A percentile compares a stretch with the other conserved stretches of the same genome.
Evolutionary conservation across 169 alveolate species (phyloP).

Genomic region (Cryptosporidium felis): DNA sequence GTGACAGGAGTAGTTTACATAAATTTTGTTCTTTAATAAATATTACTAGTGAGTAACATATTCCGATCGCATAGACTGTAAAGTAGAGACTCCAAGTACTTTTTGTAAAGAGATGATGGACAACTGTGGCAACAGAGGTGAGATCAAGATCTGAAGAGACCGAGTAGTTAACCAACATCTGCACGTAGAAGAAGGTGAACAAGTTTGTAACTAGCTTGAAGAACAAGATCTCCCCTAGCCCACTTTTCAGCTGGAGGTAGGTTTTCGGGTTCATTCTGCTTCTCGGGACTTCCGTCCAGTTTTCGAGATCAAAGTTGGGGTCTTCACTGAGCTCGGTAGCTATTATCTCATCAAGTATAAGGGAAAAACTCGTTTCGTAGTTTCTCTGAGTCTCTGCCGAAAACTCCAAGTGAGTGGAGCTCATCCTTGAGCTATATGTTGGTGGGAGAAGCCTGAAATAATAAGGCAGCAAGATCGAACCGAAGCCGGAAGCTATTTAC

Average conservation of each 20-base stretch:
- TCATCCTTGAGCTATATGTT: too few species aligned
- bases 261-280: not conserved
- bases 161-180: too few species aligned
- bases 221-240: not conserved
- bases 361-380: not conserved
- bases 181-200: not conserved
- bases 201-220: not conserved
- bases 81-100: not conserved
- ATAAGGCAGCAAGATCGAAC: too few species aligned
- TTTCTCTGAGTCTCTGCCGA: not conserved
- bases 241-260: not conserved
- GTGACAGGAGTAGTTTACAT: not conserved
- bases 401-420: too few species aligned
- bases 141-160: not conserved
- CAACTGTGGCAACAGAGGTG: not conserved
- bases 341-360: slow-evolving; percentile 17
- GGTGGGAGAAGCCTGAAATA: too few species aligned
- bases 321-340: slow-evolving; percentile 21
- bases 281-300: slow-evolving; percentile 32
- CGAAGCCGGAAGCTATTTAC: too few species aligned
- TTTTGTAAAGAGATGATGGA: not conserved
- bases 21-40: not conserved
- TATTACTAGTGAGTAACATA: not conserved
- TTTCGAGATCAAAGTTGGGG: not conserved
- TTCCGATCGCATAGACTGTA: not conserved